Percentiles rank a stretch among this genome's conserved stretches.
Evolutionary conservation across 2,329 filamentous ascomycete genomes (phyloP).

Genomic region (Diplodia scrobiculata): DNA sequence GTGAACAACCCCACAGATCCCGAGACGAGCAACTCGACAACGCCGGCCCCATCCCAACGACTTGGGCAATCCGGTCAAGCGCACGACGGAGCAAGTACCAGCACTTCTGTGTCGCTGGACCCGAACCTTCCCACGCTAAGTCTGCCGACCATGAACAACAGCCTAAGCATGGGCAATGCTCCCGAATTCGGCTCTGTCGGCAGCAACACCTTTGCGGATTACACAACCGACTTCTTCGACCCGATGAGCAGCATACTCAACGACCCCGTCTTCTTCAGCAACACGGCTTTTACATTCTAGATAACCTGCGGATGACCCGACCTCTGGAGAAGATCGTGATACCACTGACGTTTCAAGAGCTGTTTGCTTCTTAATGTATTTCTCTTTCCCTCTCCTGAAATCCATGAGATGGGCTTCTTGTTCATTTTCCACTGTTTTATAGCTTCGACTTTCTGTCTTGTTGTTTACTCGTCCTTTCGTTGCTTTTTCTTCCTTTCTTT

Average conservation of each 20-base stretch:
- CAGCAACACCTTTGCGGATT: constrained; percentile 20
- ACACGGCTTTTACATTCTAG: constrained; percentile 20
- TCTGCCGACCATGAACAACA: constrained; percentile 28
- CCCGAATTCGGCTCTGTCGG: constrained; percentile 14
- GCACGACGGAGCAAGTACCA: constrained; percentile 1
- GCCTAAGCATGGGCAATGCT: constrained; percentile 23
- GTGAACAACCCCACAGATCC: constrained; percentile 86
- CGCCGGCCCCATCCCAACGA: constrained; percentile 54
- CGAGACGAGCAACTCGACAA: constrained; percentile 66
- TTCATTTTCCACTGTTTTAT: not conserved
- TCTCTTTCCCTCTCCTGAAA: not conserved
- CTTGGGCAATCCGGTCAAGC: constrained; percentile 2
- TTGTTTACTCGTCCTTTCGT: not conserved
- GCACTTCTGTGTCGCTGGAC: constrained; percentile 22
- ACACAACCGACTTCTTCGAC: constrained; percentile 30
- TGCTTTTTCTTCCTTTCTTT: not conserved
- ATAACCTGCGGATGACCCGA: not conserved
- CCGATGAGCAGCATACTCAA: constrained; percentile 30
- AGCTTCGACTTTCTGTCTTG: not conserved
- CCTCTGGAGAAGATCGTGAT: constrained; percentile 3
- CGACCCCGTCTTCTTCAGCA: constrained; percentile 29
- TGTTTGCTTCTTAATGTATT: not conserved
- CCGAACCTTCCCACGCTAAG: constrained; percentile 27
- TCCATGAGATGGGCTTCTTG: not conserved
- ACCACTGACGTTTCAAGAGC: constrained; percentile 2